Base-by-base conservation (phyloP, 202 grass and related monocot species). In the Digitaria exilis region DNA sequence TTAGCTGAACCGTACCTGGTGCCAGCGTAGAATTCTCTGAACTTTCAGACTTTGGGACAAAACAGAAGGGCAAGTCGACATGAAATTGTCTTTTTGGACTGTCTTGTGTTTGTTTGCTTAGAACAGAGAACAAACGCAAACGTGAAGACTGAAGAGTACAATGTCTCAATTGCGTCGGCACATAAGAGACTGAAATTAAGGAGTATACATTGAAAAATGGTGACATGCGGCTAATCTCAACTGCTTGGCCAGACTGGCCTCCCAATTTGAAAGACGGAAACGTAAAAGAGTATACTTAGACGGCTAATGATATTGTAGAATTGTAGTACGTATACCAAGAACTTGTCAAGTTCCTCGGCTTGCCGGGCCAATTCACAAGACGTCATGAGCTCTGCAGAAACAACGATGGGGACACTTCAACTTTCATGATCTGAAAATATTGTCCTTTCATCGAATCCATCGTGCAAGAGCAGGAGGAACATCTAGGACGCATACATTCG, bases 401-500 rank as follows among this genome's bases (percentile, higher is more conserved):
- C 15, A 19, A 76, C 18, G 14, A 39, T 39, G 65, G 68, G n/a
- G n/a, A n/a, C n/a, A n/a, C n/a, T n/a, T 7, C 42, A 25, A 26
- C 26, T 77, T 54, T 15, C 26, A 22, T 46, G 37, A 46, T 31
- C 12, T 49, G 24, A 83, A 69, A 73, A 17, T 22, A 2, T 10
- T 49, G 68, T 51, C 84, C 79, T 90, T 86, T 83, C 84, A 86
- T 86, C 84, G 59, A 83, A 74, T 82, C 88, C 78, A 72, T 76
- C 73, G 5, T 61, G 83, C 82, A 43, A 43, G 7, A 52, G 84
- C 80, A 70, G 61, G 43, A 63, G 79, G 34, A 90, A 64, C 80
- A 83, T 86, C 67, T 39, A 84, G 80, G 75, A 79, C 69, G 45
- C 26, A 42, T 34, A 75, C 76, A 88, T 12, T 12, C 8, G 2